A percentile compares a stretch with the other conserved stretches of the same genome.
Evolutionary conservation across 2,329 filamentous ascomycete genomes (phyloP).

Genomic region (Emericellopsis atlantica): DNA sequence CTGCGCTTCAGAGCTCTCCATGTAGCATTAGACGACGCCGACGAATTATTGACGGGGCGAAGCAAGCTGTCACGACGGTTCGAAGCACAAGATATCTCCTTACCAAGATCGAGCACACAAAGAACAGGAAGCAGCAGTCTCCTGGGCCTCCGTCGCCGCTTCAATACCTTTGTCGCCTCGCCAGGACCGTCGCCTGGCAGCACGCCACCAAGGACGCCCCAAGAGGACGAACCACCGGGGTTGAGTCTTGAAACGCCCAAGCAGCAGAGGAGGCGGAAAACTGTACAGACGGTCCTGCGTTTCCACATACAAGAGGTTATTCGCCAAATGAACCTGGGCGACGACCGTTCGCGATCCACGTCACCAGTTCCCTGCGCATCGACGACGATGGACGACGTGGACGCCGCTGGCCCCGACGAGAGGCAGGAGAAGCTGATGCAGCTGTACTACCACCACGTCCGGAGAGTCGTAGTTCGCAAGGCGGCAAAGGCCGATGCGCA

Average conservation of each 20-base stretch:
- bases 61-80: conserved; percentile 3
- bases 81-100: no score
- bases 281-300: no score
- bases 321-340: no score
- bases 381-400: conserved; percentile 29
- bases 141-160: no score
- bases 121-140: background rate
- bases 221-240: conserved; percentile 12
- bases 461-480: conserved; percentile 20
- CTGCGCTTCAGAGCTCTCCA: conserved; percentile 24
- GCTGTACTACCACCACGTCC: conserved; percentile 36
- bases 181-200: background rate
- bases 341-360: background rate
- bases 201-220: conserved; percentile 7
- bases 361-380: conserved; percentile 1
- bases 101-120: no score
- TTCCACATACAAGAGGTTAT: no score
- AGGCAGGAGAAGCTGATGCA: conserved; percentile 37
- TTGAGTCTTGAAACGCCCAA: conserved; percentile 8
- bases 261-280: background rate
- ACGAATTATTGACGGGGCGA: conserved; percentile 26
- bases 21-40: conserved; percentile 24
- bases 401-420: conserved; percentile 31
- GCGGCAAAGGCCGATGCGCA: background rate
- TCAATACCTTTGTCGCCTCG: background rate